These are phyloP conservation scores for Cytidiella melzeri DNA, from an alignment of 768 basidiomycete species.

Conservation along the genomic window DNA sequence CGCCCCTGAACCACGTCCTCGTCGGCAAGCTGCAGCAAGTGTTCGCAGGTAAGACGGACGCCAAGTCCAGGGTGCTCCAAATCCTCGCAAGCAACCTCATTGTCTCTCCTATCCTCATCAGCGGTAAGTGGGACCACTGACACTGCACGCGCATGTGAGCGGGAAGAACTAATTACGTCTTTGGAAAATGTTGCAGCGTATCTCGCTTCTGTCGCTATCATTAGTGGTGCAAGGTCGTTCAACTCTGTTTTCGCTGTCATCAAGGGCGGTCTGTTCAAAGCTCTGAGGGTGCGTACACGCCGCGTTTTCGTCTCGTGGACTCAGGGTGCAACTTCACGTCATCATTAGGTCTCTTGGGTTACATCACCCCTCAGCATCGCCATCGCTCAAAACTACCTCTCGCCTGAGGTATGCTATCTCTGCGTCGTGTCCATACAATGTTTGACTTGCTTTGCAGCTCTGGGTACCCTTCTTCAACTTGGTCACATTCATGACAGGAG, in stretches of 20 bases:
- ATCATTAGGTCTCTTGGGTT: slow-evolving; percentile 66
- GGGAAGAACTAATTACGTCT: not conserved
- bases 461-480: slow-evolving; percentile 88
- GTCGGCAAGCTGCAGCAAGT: slow-evolving; percentile 66
- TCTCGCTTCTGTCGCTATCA: slow-evolving; percentile 76
- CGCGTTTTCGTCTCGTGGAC: not conserved
- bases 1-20: slow-evolving; percentile 73
- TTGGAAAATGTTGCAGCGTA: slow-evolving; percentile 39
- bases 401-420: slow-evolving; percentile 52
- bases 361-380: slow-evolving; percentile 69
- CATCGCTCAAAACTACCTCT: slow-evolving; percentile 74
- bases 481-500: slow-evolving; percentile 71
- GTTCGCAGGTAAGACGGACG: slow-evolving; percentile 68
- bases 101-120: slow-evolving; percentile 67
- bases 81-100: slow-evolving; percentile 73
- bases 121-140: slow-evolving; percentile 41
- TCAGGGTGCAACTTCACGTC: too few relatives aligned
- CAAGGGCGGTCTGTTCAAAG: slow-evolving; percentile 65
- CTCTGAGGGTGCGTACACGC: slow-evolving; percentile 51
- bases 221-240: slow-evolving; percentile 68
- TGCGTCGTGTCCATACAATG: not conserved
- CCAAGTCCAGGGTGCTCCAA: slow-evolving; percentile 60
- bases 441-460: slow-evolving; percentile 37
- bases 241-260: slow-evolving; percentile 63
- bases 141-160: slow-evolving; percentile 1